phyloP scores from a whole-genome alignment of 192 early-diverging fungal genomes.

The Allomyces macrogynus region DNA sequence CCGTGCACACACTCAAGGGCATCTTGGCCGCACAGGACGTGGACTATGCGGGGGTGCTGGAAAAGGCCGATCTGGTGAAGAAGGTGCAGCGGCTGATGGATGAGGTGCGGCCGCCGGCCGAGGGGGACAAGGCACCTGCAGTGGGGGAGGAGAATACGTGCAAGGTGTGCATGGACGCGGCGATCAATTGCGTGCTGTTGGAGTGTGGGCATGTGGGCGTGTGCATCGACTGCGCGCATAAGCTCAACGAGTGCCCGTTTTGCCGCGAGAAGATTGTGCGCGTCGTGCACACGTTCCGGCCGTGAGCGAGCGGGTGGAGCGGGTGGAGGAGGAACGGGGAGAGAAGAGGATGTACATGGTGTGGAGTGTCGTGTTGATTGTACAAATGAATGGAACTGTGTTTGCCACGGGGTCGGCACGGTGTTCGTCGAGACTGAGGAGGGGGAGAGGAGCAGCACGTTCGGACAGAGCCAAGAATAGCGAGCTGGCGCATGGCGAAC shows the following conservation, averaged over 20 bases:
- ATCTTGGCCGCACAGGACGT: slow-evolving; percentile 2
- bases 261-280: slow-evolving; percentile 5
- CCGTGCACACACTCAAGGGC: slow-evolving; percentile 1
- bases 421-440: too few species aligned
- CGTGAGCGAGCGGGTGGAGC: not conserved
- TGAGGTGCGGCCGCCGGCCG: slow-evolving; percentile 3
- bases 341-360: too few species aligned
- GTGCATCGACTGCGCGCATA: slow-evolving; percentile 5
- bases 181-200: slow-evolving; percentile 3
- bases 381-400: too few species aligned
- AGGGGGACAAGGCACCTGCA: not conserved
- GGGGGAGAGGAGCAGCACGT: too few species aligned
- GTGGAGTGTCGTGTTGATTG: too few species aligned
- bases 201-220: slow-evolving; percentile 6
- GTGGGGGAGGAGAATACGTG: slow-evolving; percentile 1
- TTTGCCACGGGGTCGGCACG: too few species aligned
- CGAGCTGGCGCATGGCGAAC: too few species aligned
- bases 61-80: slow-evolving; percentile 2
- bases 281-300: slow-evolving; percentile 4
- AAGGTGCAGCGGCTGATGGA: slow-evolving; percentile 1
- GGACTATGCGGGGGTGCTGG: not conserved
- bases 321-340: too few species aligned
- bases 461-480: too few species aligned
- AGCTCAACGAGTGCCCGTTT: slow-evolving; percentile 4
- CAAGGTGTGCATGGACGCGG: slow-evolving; percentile 2